phyloP scores from a whole-genome alignment of 805 yeast genomes.

The Gaillardinia entomophila region DNA sequence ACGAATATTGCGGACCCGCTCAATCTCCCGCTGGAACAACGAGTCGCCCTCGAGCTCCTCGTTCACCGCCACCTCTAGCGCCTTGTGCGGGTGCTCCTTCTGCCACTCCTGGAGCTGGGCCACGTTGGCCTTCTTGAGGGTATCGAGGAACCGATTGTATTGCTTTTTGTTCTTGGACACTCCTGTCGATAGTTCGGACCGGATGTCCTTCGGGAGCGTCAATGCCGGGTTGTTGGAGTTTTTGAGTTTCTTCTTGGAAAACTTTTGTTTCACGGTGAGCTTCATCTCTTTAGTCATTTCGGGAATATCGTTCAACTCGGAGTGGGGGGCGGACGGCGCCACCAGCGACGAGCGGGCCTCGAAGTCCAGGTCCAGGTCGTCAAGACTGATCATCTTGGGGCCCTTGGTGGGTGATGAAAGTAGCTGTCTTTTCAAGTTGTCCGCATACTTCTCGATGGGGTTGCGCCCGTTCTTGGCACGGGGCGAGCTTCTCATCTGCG shows the following conservation, averaged over 20 bases:
- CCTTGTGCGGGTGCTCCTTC: constrained; percentile 7
- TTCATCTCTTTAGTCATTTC: constrained; percentile 26
- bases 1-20: constrained; percentile 41
- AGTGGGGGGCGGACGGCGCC: constrained; percentile 1
- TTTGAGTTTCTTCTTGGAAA: constrained; percentile 16
- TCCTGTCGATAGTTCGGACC: background rate
- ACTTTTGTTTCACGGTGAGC: constrained; percentile 26
- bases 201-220: background rate
- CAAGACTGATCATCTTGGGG: constrained; percentile 15
- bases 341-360: constrained; percentile 5
- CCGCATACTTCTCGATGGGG: constrained; percentile 33
- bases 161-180: constrained; percentile 1
- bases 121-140: constrained; percentile 39
- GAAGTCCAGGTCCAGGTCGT: constrained; percentile 18
- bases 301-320: constrained; percentile 17
- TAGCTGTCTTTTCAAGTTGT: constrained; percentile 20
- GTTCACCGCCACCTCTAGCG: background rate
- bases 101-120: constrained; percentile 32
- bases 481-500: constrained; percentile 3
- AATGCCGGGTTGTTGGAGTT: constrained; percentile 1
- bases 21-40: constrained; percentile 45
- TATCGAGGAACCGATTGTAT: constrained; percentile 23
- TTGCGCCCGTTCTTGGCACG: constrained; percentile 7
- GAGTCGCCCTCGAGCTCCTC: constrained; percentile 33
- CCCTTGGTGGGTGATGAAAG: constrained; percentile 19